These are phyloP conservation scores for Immersiella caudata DNA, from an alignment of 495 filamentous ascomycete genomes.

Conservation along the genomic window DNA sequence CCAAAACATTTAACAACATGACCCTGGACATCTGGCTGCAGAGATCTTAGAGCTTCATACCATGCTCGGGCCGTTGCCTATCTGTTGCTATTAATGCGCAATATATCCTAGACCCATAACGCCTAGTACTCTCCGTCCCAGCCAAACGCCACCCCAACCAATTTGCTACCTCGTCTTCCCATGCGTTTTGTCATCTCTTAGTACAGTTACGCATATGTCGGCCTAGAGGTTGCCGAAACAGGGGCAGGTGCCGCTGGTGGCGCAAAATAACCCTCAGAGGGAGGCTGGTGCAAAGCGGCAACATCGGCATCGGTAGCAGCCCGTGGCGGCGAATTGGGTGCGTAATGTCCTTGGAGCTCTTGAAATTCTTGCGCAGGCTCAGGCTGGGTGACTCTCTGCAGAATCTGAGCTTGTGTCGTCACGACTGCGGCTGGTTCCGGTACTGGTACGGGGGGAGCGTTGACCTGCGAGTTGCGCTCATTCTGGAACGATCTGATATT, in stretches of 20 bases:
- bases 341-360: not conserved
- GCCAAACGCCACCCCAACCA: not conserved
- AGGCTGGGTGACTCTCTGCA: not conserved
- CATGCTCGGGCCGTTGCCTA: not conserved
- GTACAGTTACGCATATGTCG: not conserved
- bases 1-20: not conserved
- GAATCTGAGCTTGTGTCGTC: not conserved
- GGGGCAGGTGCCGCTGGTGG: constrained; percentile 1
- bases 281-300: constrained; percentile 1
- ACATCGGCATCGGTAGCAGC: not conserved
- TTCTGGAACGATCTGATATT: not conserved
- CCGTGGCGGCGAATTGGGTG: not conserved
- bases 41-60: not conserved
- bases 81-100: not conserved
- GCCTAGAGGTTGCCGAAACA: not conserved
- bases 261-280: not conserved
- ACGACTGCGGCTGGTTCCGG: not conserved
- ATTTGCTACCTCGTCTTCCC: not conserved
- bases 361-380: not conserved
- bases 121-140: not conserved
- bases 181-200: not conserved
- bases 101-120: not conserved
- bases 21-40: not conserved
- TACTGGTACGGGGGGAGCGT: not conserved
- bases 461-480: not conserved